phyloP scores from a whole-genome alignment of 2,329 filamentous ascomycete species.

The Hortaea werneckii region DNA sequence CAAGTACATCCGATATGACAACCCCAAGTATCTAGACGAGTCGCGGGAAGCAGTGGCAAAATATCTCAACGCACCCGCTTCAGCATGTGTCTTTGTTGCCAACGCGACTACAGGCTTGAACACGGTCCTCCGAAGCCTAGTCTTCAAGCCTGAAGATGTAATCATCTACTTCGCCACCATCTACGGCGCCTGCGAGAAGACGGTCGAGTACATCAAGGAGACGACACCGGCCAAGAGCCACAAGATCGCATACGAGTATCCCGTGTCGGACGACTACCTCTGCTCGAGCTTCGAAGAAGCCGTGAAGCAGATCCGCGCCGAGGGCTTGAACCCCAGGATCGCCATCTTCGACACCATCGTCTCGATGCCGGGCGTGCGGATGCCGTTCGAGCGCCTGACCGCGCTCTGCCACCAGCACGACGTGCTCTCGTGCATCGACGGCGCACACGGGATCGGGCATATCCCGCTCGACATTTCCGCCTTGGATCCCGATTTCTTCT shows the following conservation, averaged over 20 bases:
- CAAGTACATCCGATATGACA: slow-evolving; percentile 61
- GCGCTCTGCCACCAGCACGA: slow-evolving; percentile 54
- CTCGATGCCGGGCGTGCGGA: slow-evolving; percentile 64
- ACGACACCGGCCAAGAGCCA: slow-evolving; percentile 41
- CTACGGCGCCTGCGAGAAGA: slow-evolving; percentile 69
- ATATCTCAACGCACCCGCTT: slow-evolving; percentile 54
- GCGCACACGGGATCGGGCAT: slow-evolving; percentile 75
- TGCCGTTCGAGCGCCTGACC: slow-evolving; percentile 65
- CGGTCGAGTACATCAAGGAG: slow-evolving; percentile 63
- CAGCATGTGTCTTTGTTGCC: slow-evolving; percentile 63
- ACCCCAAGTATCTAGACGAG: slow-evolving; percentile 52
- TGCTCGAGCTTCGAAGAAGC: slow-evolving; percentile 50
- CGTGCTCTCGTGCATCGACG: slow-evolving; percentile 69
- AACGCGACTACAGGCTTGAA: slow-evolving; percentile 76
- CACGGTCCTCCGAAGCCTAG: slow-evolving; percentile 66
- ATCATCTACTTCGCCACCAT: slow-evolving; percentile 71
- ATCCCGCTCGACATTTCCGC: slow-evolving; percentile 56
- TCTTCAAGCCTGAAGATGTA: slow-evolving; percentile 59
- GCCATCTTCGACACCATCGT: slow-evolving; percentile 74
- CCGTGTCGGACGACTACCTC: slow-evolving; percentile 59
- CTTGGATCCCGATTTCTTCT: slow-evolving; percentile 74
- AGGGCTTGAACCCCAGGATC: slow-evolving; percentile 54
- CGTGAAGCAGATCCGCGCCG: slow-evolving; percentile 41
- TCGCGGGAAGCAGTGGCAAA: slow-evolving; percentile 54
- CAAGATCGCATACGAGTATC: slow-evolving; percentile 56